A percentile compares a stretch with the other conserved stretches of the same genome.
Conservation (phyloP, 176 grass and related monocot genomes). For the Tillandsia leiboldiana region DNA sequence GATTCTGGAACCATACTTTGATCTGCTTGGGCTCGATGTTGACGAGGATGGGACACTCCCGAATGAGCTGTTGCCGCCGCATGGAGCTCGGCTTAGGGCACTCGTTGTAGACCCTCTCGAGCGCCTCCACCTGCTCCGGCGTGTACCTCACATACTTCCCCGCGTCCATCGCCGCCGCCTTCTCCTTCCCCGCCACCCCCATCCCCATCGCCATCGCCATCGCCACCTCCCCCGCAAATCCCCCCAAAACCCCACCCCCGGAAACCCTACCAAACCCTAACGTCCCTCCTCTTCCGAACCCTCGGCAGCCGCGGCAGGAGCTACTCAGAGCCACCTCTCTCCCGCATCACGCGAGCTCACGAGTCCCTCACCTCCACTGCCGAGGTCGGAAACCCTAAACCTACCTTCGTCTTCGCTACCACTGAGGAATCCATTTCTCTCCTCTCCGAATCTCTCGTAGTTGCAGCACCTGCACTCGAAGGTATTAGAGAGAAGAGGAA, state of each 20-base stretch:
- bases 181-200: conserved; percentile 31
- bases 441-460: neutral
- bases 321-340: neutral
- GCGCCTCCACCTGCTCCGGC: conserved; percentile 92
- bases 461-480: too few relatives aligned
- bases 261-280: neutral
- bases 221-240: neutral
- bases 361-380: neutral
- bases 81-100: conserved; percentile 96
- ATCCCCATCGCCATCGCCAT: conserved; percentile 43
- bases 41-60: conserved; percentile 67
- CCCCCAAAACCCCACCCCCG: neutral
- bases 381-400: conserved; percentile 21
- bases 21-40: conserved; percentile 98
- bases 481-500: neutral
- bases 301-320: neutral
- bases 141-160: conserved; percentile 96
- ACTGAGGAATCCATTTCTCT: conserved; percentile 5
- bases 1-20: conserved; percentile 99
- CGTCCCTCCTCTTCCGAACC: neutral
- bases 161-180: conserved; percentile 45
- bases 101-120: conserved; percentile 87
- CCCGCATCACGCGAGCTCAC: conserved; percentile 5
- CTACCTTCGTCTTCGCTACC: conserved; percentile 19
- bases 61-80: conserved; percentile 73